Conservation (phyloP, 441 rosid genomes). For the Arabidopsis lyrata region DNA sequence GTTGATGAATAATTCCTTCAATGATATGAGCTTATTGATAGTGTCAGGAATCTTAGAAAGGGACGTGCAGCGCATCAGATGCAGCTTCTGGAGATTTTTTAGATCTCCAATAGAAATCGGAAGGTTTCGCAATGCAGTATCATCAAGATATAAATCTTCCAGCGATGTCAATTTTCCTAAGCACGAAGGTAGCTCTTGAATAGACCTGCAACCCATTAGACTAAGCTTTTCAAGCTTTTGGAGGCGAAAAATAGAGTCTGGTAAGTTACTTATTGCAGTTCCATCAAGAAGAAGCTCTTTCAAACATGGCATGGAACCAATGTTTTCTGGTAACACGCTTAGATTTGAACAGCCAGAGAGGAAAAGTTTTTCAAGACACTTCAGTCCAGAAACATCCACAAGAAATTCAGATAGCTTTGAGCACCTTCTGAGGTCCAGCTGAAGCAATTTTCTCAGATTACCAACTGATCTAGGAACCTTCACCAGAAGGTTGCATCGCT, state of each 20-base stretch:
- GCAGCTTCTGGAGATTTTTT: slow-evolving; percentile 55
- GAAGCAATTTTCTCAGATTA: slow-evolving; percentile 46
- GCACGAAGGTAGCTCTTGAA: slow-evolving; percentile 50
- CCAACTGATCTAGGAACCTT: slow-evolving; percentile 62
- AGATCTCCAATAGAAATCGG: slow-evolving; percentile 60
- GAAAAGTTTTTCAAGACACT: slow-evolving; percentile 55
- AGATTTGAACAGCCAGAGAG: slow-evolving; percentile 59
- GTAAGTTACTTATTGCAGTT: slow-evolving; percentile 59
- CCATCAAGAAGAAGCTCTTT: slow-evolving; percentile 57
- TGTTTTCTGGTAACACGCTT: slow-evolving; percentile 54
- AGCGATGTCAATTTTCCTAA: slow-evolving; percentile 55
- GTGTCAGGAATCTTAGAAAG: no score
- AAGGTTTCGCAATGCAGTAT: slow-evolving; percentile 48
- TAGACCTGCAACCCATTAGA: slow-evolving; percentile 48
- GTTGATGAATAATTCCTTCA: slow-evolving; percentile 42
- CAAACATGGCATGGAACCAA: slow-evolving; percentile 58
- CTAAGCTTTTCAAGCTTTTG: slow-evolving; percentile 57
- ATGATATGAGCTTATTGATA: slow-evolving; percentile 47
- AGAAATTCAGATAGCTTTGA: slow-evolving; percentile 53
- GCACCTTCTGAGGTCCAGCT: slow-evolving; percentile 59
- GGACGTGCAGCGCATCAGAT: slow-evolving; percentile 55
- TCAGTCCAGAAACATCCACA: slow-evolving; percentile 58
- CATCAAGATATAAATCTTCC: slow-evolving; percentile 50
- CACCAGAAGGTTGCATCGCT: slow-evolving; percentile 51
- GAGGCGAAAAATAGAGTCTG: slow-evolving; percentile 52